These are phyloP conservation scores for Warburgia ugandensis DNA, from an alignment of 164 flowering plant species.

Conservation along the genomic window DNA sequence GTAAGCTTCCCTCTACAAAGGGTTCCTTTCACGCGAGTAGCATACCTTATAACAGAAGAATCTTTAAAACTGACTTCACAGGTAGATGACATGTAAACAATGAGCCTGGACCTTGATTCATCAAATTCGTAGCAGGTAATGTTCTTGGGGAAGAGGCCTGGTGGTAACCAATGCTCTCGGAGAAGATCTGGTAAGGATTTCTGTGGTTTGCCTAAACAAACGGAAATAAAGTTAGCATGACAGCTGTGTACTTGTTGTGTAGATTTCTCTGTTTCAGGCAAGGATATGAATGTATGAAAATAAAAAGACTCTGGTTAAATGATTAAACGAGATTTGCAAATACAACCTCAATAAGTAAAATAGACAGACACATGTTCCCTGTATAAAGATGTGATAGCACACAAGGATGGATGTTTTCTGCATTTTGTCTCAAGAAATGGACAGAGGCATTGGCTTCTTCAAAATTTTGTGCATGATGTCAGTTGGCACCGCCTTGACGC, in stretches of 20 bases:
- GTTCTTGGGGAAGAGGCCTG: constrained; percentile 85
- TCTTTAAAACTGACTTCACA: constrained; percentile 89
- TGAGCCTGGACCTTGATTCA: constrained; percentile 59
- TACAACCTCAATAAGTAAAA: neutral
- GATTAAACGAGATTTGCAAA: neutral
- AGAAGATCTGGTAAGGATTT: constrained; percentile 38
- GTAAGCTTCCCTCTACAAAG: constrained; percentile 74
- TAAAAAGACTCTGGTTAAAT: neutral
- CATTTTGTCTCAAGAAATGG: too few relatives aligned
- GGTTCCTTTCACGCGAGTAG: constrained; percentile 38
- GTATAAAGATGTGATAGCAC: too few relatives aligned
- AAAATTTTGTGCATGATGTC: too few relatives aligned
- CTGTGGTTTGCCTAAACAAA: constrained; percentile 54
- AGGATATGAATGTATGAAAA: neutral
- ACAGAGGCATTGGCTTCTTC: too few relatives aligned
- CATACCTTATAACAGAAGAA: constrained; percentile 33
- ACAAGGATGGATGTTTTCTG: too few relatives aligned
- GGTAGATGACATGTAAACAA: constrained; percentile 61
- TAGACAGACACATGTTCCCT: too few relatives aligned
- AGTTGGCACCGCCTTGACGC: too few relatives aligned
- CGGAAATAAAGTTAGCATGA: neutral
- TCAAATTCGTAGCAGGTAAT: constrained; percentile 82
- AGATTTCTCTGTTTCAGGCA: too few relatives aligned
- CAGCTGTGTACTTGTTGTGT: too few relatives aligned
- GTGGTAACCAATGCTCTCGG: constrained; percentile 24